Evolutionary conservation across 805 yeast genomes (phyloP).

Genomic region (Candida chauliodis): DNA sequence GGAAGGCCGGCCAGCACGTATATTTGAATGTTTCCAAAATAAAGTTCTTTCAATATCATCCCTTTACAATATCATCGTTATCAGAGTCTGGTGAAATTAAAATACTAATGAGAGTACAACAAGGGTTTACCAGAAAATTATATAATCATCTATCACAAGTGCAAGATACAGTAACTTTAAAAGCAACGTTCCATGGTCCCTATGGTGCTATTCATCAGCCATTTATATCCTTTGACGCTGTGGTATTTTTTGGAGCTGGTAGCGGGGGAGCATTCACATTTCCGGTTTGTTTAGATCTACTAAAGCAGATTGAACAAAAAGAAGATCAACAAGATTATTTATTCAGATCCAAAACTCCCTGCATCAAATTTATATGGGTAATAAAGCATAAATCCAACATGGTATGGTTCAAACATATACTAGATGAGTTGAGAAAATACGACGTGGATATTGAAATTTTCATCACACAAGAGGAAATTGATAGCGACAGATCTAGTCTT

Average conservation of each 20-base stretch:
- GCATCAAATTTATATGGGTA: constrained; percentile 33
- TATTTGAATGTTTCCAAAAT: constrained; percentile 37
- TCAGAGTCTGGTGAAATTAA: constrained; percentile 36
- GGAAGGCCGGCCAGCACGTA: constrained; percentile 50
- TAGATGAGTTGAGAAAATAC: constrained; percentile 23
- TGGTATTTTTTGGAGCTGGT: constrained; percentile 40
- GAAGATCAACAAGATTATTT: constrained; percentile 27
- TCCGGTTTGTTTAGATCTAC: constrained; percentile 42
- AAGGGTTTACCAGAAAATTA: constrained; percentile 41
- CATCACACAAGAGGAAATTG: constrained; percentile 19
- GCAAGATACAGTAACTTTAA: constrained; percentile 16
- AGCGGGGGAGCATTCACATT: constrained; percentile 45
- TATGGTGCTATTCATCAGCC: constrained; percentile 44
- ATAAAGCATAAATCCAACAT: constrained; percentile 23
- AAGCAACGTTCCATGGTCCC: constrained; percentile 43
- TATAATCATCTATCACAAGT: constrained; percentile 21
- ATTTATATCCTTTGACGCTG: constrained; percentile 37
- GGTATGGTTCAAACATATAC: constrained; percentile 36
- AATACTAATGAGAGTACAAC: constrained; percentile 36
- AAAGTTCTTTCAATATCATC: constrained; percentile 39
- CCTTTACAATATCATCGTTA: constrained; percentile 44
- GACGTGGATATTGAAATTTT: constrained; percentile 24
- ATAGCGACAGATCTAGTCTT: constrained; percentile 4
- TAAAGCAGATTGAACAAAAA: constrained; percentile 24
- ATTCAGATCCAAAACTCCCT: constrained; percentile 24